Conservation (phyloP, 2,329 filamentous ascomycete species). For the Didymella sp. region DNA sequence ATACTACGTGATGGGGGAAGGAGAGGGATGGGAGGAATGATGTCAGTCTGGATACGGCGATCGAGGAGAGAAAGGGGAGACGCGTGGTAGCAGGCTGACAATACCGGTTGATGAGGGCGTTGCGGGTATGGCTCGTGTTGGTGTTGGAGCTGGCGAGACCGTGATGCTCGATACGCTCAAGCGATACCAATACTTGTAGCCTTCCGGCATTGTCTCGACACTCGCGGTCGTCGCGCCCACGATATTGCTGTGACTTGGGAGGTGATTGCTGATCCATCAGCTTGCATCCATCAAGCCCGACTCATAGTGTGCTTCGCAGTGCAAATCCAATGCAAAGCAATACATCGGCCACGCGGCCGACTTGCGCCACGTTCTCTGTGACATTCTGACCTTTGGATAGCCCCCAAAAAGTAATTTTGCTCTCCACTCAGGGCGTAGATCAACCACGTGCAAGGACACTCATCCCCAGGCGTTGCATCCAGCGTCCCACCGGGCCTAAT, state of each 20-base stretch:
- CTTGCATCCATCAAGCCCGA: not conserved
- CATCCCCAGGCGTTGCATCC: not conserved
- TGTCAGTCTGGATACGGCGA: not conserved
- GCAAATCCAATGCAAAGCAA: not conserved
- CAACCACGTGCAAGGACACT: slow-evolving; percentile 2
- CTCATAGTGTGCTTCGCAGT: not conserved
- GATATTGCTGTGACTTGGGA: not conserved
- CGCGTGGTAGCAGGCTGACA: not conserved
- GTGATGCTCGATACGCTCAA: not conserved
- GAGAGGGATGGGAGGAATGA: not conserved
- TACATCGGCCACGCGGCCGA: slow-evolving; percentile 4
- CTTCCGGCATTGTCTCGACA: not conserved
- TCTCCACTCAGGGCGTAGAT: not conserved
- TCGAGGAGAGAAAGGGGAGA: not conserved
- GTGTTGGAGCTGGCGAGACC: not conserved
- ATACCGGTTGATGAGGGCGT: not conserved
- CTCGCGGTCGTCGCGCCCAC: not conserved
- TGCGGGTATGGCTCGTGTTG: not conserved
- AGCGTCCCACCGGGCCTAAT: not conserved
- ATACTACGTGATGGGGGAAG: not conserved
- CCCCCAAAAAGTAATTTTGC: not conserved
- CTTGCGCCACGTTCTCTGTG: not conserved
- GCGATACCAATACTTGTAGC: not conserved
- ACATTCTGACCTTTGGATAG: not conserved
- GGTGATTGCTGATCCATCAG: not conserved